Evolutionary conservation across 139 green algal genomes (phyloP), one percentile per base, ranked within the genome.

Genomic region (Chlamydomonas sphaeroides): DNA sequence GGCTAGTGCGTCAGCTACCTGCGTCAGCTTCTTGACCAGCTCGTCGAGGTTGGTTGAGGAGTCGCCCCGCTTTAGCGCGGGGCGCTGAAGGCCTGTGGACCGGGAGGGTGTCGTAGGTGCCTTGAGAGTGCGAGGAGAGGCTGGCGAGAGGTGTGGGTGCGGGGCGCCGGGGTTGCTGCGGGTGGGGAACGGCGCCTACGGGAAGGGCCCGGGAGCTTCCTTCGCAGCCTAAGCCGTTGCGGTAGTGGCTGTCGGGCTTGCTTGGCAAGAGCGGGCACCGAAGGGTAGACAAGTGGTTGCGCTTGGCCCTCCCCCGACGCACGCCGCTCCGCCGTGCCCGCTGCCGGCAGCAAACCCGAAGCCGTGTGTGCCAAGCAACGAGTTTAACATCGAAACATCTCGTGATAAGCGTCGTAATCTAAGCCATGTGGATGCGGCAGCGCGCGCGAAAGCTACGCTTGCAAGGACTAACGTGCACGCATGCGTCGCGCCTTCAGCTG

Each of bases 21-120:
- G 42, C 11, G 75, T 82, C 1, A 82, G 41, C 45, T 72, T 82
- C 28, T n/a, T 63, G 3, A 82, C 62, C 5, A 82, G 20, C 23
- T 72, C 75, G 8, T 82, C 75, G 25, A 82, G 42, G 59, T 65
- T 73, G 2, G 41, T 15, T 1, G 21, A 49, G 21, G 75, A 82
- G 18, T 51, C 18, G 11, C 75, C 75, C 45, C 75, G 39, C 59
- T 56, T 68, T 3, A 82, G 41, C n/a, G 75, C 32, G 3, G 75
- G 75, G 21, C 75, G 75, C 21, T 82, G 61, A 5, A 82, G 17
- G 2, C 75, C 75, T 82, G 75, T 6, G 33, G 2, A 25, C 7
- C 2, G 14, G 3, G 26, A 25, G 20, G 20, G 51, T 10, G 14
- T 28, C 15, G 26, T 30, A 61, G 45, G n/a, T 53, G 45, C 45